Evolutionary conservation across 2,329 filamentous ascomycete species (phyloP).

Genomic region (Zelopaecilomyces penicillatus): DNA sequence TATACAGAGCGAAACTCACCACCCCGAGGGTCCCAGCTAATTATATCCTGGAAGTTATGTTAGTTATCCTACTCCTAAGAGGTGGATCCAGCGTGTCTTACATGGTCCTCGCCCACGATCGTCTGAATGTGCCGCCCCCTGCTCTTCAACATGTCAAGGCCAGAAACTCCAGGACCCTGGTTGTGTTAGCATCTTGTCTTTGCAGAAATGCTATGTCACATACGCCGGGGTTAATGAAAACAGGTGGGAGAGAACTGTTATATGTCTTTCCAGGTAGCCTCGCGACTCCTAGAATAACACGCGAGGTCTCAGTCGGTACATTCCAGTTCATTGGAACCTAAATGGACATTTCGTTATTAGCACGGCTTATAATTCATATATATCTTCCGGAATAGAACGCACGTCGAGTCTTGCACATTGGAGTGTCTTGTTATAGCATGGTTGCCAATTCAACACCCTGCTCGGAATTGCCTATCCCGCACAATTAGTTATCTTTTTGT

Average conservation of each 20-base stretch:
- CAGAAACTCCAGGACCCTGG: conserved; percentile 43
- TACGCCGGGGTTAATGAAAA: conserved; percentile 29
- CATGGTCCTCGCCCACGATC: conserved; percentile 39
- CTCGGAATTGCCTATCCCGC: conserved; percentile 24
- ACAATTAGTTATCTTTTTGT: not conserved
- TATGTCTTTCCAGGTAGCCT: conserved; percentile 23
- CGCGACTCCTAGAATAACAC: conserved; percentile 25
- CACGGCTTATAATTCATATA: not conserved
- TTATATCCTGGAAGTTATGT: conserved; percentile 29
- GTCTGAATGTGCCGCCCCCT: conserved; percentile 29
- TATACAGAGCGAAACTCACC: conserved; percentile 16
- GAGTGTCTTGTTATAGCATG: conserved; percentile 21
- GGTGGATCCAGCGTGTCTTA: conserved; percentile 14
- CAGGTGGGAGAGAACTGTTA: conserved; percentile 17
- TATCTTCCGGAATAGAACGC: not conserved
- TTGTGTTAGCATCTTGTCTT: not conserved
- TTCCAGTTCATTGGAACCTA: conserved; percentile 30
- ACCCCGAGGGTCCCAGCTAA: conserved; percentile 44
- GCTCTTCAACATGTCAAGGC: conserved; percentile 25
- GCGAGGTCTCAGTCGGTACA: conserved; percentile 16
- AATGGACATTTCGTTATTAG: not conserved
- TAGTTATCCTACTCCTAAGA: not conserved
- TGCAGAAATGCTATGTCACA: too few species aligned
- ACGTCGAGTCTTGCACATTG: conserved; percentile 28
- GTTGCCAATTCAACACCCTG: conserved; percentile 20